Evolutionary conservation across 2,329 filamentous ascomycete genomes (phyloP), one percentile per base, ranked within the genome.

Genomic region (Cadophora sp.): DNA sequence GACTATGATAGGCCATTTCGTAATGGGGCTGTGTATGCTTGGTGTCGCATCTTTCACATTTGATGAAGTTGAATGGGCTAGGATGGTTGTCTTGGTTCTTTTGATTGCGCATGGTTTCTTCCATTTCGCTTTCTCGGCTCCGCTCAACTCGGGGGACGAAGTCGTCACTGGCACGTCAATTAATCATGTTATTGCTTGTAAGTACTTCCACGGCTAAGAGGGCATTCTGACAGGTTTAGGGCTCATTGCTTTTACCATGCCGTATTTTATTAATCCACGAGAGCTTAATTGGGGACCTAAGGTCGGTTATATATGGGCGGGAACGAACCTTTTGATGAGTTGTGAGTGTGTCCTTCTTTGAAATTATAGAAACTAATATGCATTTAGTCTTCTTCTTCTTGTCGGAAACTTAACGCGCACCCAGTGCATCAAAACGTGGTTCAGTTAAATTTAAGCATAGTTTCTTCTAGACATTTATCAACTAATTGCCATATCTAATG

Each of bases 191-290:
- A 13, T 36, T 39, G 33, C 43, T 36, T 62, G 59, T 62, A 62
- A 24, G 59, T 50, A 4, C 43, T 33, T 11, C n/a, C n/a, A n/a
- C n/a, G 8, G 39, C 1, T 41, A 41, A 7, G 7, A 41, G 14
- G 7, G 36, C 1, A 14, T 47, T 39, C 24, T 27, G 18, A 55
- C 22, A 3, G 2, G 7, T 1, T 14, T 22, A 50, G 63, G 63
- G 43, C 47, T 65, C 22, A 53, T 65, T 81, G 80, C 27, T 79
- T 62, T 62, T 45, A 51, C 59, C 1, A 51, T 80, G 14, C 81
- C 81, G 0, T 83, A 83, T 70, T 83, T 83, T 66, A 83, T 83
- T 73, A 83, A 82, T 59, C 80, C 81, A 0, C 71, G 72, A 5
- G 70, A 77, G 4, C 70, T 83, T 65, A 79, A 80, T 69, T 83